Evolutionary conservation across 2,329 filamentous ascomycete species (phyloP).

Genomic region (Claviceps fusiformis): DNA sequence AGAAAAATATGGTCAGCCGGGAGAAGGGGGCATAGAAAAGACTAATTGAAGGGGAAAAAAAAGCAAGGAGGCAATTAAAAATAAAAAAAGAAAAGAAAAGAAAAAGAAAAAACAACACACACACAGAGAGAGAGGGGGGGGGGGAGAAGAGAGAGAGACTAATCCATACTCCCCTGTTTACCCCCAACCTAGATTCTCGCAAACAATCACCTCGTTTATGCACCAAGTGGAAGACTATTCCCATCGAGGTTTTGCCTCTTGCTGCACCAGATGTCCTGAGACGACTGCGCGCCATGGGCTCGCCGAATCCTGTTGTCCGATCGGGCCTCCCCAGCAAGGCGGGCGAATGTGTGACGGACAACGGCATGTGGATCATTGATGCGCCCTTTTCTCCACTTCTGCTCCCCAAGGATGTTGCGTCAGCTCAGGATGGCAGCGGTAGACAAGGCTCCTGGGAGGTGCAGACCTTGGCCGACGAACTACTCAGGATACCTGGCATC

Average conservation of each 20-base stretch:
- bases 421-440: conserved; percentile 36
- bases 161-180: neutral
- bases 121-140: too few relatives aligned
- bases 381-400: conserved; percentile 71
- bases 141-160: neutral
- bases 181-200: conserved; percentile 54
- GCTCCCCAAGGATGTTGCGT: conserved; percentile 38
- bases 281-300: conserved; percentile 61
- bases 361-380: conserved; percentile 69
- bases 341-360: conserved; percentile 54
- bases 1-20: neutral
- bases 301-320: conserved; percentile 55
- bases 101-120: neutral
- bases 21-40: neutral
- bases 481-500: conserved; percentile 75
- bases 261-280: conserved; percentile 64
- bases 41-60: neutral
- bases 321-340: conserved; percentile 64
- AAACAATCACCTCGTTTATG: conserved; percentile 70
- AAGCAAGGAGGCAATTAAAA: neutral
- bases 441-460: conserved; percentile 62
- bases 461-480: conserved; percentile 53
- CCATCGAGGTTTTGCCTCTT: conserved; percentile 85
- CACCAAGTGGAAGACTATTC: conserved; percentile 69
- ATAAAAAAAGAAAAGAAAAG: too few relatives aligned